Conservation (phyloP, 1,284 basidiomycete genomes). For the Puccinia coronata region DNA sequence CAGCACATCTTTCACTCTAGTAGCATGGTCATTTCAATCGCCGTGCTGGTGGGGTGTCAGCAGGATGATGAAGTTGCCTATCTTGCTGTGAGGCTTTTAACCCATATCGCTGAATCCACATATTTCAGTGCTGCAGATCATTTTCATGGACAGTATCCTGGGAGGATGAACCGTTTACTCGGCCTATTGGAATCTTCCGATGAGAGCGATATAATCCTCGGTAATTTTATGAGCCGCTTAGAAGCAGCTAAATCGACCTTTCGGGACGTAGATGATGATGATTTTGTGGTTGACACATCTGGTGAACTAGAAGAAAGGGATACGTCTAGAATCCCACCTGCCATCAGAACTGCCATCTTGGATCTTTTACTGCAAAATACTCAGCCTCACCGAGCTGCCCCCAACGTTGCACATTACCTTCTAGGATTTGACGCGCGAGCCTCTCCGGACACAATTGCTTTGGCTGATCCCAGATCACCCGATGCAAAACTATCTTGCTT, state of each 20-base stretch:
- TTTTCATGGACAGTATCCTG: slow-evolving; percentile 65
- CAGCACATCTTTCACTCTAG: slow-evolving; percentile 75
- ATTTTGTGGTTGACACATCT: slow-evolving; percentile 52
- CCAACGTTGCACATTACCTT: slow-evolving; percentile 86
- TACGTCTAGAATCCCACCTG: slow-evolving; percentile 65
- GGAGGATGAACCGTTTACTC: slow-evolving; percentile 67
- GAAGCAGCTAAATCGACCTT: slow-evolving; percentile 61
- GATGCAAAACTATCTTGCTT: slow-evolving; percentile 72
- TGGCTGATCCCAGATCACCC: slow-evolving; percentile 65
- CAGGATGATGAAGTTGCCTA: slow-evolving; percentile 71
- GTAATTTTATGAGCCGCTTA: slow-evolving; percentile 73
- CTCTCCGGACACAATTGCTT: slow-evolving; percentile 58
- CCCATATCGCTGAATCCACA: slow-evolving; percentile 66
- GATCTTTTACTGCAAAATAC: slow-evolving; percentile 83
- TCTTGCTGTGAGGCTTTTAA: slow-evolving; percentile 76
- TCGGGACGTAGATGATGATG: slow-evolving; percentile 55
- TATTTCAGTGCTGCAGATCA: slow-evolving; percentile 64
- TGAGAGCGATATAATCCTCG: slow-evolving; percentile 82
- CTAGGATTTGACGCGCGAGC: slow-evolving; percentile 71
- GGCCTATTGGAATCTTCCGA: slow-evolving; percentile 77
- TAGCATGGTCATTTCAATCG: slow-evolving; percentile 77
- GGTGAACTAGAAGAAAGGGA: slow-evolving; percentile 64
- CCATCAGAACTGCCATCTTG: slow-evolving; percentile 76
- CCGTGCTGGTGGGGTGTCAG: slow-evolving; percentile 75
- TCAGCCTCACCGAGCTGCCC: slow-evolving; percentile 67